These are phyloP conservation scores for Aphanomyces stellatus DNA, from an alignment of 352 stramenopile species.

Conservation along the genomic window DNA sequence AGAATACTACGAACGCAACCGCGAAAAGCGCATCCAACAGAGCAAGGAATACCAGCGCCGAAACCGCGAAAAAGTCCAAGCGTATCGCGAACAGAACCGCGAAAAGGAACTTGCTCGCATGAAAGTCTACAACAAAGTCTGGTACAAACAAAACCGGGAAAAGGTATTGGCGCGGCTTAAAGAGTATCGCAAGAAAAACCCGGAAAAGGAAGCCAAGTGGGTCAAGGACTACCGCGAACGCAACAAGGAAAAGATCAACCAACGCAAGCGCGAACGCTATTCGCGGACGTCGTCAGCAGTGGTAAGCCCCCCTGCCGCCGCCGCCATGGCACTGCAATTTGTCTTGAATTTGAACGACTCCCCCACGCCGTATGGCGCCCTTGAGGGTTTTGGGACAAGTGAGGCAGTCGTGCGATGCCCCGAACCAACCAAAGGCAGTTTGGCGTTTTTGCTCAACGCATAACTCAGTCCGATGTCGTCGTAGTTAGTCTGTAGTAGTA, in stretches of 20 bases:
- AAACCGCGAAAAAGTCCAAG: constrained; percentile 1
- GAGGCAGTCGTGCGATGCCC: not conserved
- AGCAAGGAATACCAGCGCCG: constrained; percentile 2
- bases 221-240: constrained; percentile 8
- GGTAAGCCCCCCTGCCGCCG: not conserved
- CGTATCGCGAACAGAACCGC: not conserved
- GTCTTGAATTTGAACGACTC: not conserved
- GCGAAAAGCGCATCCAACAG: not conserved
- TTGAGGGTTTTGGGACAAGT: too few relatives aligned
- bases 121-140: constrained; percentile 7
- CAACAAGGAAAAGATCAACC: constrained; percentile 11
- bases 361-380: too few relatives aligned
- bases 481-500: not conserved
- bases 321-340: not conserved
- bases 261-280: not conserved
- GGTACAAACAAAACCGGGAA: constrained; percentile 2
- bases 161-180: not conserved
- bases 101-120: not conserved
- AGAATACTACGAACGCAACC: constrained; percentile 5
- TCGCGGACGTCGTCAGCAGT: not conserved
- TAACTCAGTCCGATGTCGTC: not conserved
- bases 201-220: constrained; percentile 9
- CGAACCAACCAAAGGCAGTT: not conserved
- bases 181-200: constrained; percentile 6
- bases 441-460: constrained; percentile 6